Base-by-base conservation (phyloP, 2,329 filamentous ascomycete species). In the Fusarium pseudograminearum region DNA sequence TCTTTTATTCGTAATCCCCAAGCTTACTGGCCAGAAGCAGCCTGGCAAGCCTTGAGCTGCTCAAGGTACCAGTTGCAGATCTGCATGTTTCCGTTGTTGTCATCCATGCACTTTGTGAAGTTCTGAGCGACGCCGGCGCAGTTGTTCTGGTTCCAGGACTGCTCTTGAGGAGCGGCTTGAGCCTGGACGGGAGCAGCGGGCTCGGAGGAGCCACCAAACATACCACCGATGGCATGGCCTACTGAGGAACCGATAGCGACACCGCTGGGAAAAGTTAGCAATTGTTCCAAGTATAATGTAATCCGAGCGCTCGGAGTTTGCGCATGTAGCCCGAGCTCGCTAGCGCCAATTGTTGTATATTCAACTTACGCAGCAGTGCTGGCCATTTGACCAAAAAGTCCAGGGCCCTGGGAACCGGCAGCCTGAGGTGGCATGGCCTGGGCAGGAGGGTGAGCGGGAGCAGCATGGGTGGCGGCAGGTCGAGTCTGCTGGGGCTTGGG, bases 11-110 rank as follows among this genome's bases (percentile, higher is more conserved):
- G 45, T 46, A 30, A n/a, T 28, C 30, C 46, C 52, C 38, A 31
- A 44, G 46, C 79, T 72, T 89, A 93, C 83, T 93, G 89, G 81
- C 85, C 89, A 57, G 92, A 90, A 74, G 93, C 92, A 71, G 88
- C 83, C 85, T 95, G 92, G 86, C 92, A 95, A 59, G 92, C 91
- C 87, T 94, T 95, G 82, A 99, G 86, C 88, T 99, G 95, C 81
- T 99, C 96, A 76, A 99, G 84, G 82, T 99, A 99, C 94, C 95
- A 99, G 73, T 92, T 92, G 85, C 96, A 99, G 79, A 98, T 97
- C 79, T 91, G 91, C 91, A 99, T 90, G 83, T 96, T 94, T 74
- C 96, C 96, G 79, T 90, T 85, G 82, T 99, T 92, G 78, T 98
- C 93, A 81, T 98, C 94, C 91, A 99, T 91, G 87, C 96, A 99